These are phyloP conservation scores for Fusarium udum DNA, from an alignment of 2,329 filamentous ascomycete genomes.

Conservation along the genomic window DNA sequence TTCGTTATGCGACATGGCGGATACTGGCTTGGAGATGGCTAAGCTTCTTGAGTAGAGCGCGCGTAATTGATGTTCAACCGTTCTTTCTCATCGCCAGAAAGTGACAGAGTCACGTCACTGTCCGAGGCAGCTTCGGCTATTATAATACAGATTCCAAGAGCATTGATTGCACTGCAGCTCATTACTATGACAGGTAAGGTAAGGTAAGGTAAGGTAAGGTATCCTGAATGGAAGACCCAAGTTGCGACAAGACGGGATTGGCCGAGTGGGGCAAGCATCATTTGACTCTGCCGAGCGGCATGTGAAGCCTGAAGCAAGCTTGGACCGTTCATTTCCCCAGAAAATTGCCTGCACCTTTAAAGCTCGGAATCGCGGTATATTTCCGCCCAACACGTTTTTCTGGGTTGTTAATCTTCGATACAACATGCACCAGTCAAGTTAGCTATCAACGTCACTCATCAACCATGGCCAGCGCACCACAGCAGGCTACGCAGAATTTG, in stretches of 20 bases:
- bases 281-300: conserved; percentile 38
- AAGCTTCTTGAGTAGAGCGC: neutral
- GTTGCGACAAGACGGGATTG: conserved; percentile 39
- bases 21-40: neutral
- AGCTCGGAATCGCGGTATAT: conserved; percentile 18
- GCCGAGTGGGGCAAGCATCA: conserved; percentile 36
- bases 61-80: conserved; percentile 29
- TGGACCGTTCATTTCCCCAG: conserved; percentile 33
- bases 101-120: conserved; percentile 12
- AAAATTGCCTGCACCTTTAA: conserved; percentile 12
- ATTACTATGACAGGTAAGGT: neutral
- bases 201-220: neutral
- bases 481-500: conserved; percentile 67
- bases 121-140: conserved; percentile 9
- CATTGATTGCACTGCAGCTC: conserved; percentile 16
- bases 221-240: conserved; percentile 15
- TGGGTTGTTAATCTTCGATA: neutral
- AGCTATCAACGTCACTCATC: neutral
- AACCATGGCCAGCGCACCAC: conserved; percentile 49
- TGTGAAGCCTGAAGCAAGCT: conserved; percentile 42
- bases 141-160: conserved; percentile 10
- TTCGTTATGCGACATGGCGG: conserved; percentile 46
- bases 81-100: conserved; percentile 30
- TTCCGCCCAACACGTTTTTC: conserved; percentile 28
- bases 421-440: neutral